These are phyloP conservation scores for Oehlia diaphana DNA, from an alignment of 192 early-diverging fungal genomes.

Conservation along the genomic window DNA sequence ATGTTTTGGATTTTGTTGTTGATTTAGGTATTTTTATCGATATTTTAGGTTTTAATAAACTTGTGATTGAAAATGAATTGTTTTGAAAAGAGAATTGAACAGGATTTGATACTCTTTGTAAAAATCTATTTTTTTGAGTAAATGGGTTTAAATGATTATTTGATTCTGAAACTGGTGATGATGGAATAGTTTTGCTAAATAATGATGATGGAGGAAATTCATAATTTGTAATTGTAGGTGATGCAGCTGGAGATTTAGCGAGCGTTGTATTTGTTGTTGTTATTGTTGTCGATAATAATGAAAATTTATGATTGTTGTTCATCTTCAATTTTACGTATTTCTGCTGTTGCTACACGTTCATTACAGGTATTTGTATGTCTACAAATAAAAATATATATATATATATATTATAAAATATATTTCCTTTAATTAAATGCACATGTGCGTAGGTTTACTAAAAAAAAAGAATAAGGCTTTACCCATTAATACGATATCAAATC, in stretches of 20 bases:
- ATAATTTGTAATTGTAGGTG: neutral
- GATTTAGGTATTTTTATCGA: neutral
- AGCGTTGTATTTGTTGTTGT: no score
- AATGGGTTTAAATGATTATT: neutral
- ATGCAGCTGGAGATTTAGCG: neutral
- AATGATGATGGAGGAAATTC: neutral
- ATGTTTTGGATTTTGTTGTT: neutral
- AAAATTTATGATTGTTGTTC: constrained; percentile 2
- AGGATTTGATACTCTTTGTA: neutral
- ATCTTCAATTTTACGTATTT: constrained; percentile 43
- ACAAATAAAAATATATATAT: neutral
- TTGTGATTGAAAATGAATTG: neutral
- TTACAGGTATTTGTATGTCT: constrained; percentile 49
- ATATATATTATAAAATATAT: neutral
- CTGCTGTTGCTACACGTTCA: constrained; percentile 45
- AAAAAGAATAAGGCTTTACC: neutral
- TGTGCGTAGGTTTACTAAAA: no score
- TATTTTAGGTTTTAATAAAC: neutral
- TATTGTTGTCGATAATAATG: neutral
- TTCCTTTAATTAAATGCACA: no score
- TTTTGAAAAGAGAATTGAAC: neutral
- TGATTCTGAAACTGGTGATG: neutral
- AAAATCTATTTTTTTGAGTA: neutral
- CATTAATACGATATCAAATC: constrained; percentile 49
- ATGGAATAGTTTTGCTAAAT: neutral